Percentiles rank a stretch among this genome's conserved stretches.
Conservation (phyloP, 192 early-diverging fungal species). For the Coemansia aciculifera region DNA sequence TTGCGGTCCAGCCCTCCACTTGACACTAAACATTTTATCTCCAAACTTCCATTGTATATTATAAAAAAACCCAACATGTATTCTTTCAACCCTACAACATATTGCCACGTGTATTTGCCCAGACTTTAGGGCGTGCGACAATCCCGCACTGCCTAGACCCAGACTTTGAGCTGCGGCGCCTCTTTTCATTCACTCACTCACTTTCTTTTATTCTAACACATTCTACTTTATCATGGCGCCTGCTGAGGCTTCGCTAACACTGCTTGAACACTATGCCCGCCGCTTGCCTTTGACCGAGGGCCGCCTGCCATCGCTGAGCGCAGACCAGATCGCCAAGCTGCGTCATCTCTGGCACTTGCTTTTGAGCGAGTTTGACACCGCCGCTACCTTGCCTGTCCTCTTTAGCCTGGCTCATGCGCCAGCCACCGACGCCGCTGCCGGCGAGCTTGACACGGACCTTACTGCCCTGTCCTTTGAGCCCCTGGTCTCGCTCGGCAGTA, state of each 20-base stretch:
- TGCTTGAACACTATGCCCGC: conserved; percentile 40
- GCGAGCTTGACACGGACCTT: conserved; percentile 5
- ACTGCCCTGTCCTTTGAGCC: conserved; percentile 38
- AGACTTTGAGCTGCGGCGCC: no score
- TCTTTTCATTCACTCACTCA: not conserved
- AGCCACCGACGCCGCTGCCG: not conserved
- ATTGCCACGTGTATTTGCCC: not conserved
- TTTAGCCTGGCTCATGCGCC: conserved; percentile 12
- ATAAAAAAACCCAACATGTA: not conserved
- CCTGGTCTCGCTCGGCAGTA: conserved; percentile 26
- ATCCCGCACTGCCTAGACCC: not conserved
- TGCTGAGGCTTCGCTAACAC: not conserved
- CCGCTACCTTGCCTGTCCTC: conserved; percentile 13
- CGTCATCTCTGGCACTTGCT: conserved; percentile 56
- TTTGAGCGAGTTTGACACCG: conserved; percentile 26
- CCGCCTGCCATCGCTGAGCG: conserved; percentile 40
- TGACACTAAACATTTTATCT: not conserved
- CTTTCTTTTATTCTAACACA: not conserved
- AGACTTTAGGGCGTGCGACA: not conserved
- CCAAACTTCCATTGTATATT: not conserved
- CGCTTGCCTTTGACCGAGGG: conserved; percentile 27
- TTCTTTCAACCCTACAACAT: not conserved
- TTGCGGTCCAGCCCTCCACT: not conserved
- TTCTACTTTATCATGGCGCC: no score
- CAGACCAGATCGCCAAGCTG: conserved; percentile 40